Base-by-base conservation (phyloP, 306 rosid genomes). In the Arachis hypogaea region DNA sequence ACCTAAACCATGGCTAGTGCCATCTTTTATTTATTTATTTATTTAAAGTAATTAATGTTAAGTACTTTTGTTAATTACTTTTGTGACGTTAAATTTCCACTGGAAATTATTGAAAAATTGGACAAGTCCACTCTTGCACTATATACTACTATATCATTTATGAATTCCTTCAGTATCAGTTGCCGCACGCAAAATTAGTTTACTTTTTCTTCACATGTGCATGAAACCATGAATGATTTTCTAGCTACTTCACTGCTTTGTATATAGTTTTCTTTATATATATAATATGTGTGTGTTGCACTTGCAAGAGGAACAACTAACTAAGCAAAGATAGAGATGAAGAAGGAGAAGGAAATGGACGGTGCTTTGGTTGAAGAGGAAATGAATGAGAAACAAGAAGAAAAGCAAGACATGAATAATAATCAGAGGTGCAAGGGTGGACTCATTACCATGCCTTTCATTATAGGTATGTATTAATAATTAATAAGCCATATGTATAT, bases 391-490 rank as follows among this genome's bases (percentile, higher is more conserved):
- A 67, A 78, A 51, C 14, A 33, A 7, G 74, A 59, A 7, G 74
- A 59, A 59, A 9, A 51, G 38, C 38, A 33, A 33, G 38, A 33
- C 4, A 33, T 22, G 28, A 22, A 22, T 22, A 22, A 22, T 22
- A 22, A 1, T 22, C 70, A 60, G 29, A 70, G 78, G 7, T 18
- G 5, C 11, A 85, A 74, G 81, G 93, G 93, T 4, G 93, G 96
- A 30, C 79, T 88, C 46, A 76, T 76, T 12, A 88, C 91, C 66
- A 86, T 88, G 88, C 93, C 96, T 8, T 86, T 84, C 71, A 86
- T 90, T 2, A 88, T 90, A 82, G 87, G 96, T 88, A 81, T 59
- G 45, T 47, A 12, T 4, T 52, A 5, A 4, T 46, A 0, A 10
- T 59, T 10, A 4, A 30, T 5, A 47, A 6, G 51, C 28, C 28